phyloP scores from a whole-genome alignment of 108 stramenopile genomes.

The Fragilaria crotonensis region DNA sequence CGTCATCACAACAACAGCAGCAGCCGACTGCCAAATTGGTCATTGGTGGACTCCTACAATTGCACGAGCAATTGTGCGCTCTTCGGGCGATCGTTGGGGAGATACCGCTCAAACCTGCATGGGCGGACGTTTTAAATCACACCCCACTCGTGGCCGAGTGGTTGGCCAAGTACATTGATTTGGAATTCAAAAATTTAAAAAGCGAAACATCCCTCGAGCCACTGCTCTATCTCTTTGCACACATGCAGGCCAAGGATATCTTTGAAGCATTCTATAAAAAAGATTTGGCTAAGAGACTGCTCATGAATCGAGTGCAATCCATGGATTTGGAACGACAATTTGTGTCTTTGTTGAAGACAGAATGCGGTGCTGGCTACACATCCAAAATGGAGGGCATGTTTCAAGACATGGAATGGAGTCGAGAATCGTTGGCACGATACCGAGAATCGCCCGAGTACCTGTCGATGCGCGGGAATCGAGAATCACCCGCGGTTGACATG shows the following conservation, averaged over 20 bases:
- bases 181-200: conserved; percentile 55
- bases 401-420: conserved; percentile 92
- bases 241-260: conserved; percentile 89
- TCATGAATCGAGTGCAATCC: conserved; percentile 77
- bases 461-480: conserved; percentile 7
- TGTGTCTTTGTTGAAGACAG: conserved; percentile 91
- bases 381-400: conserved; percentile 99
- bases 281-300: conserved; percentile 91
- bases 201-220: conserved; percentile 6
- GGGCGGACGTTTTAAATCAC: conserved; percentile 80
- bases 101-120: conserved; percentile 76
- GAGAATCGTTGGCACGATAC: conserved; percentile 88
- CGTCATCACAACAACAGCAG: conserved; percentile 22
- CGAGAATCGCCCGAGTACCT: conserved; percentile 33
- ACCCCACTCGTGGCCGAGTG: conserved; percentile 57
- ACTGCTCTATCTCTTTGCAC: conserved; percentile 62
- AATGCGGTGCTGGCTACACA: conserved; percentile 97
- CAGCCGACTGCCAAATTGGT: no score
- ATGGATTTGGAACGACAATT: conserved; percentile 89
- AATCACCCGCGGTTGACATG: conserved; percentile 62
- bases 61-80: conserved; percentile 52
- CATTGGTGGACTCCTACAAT: conserved; percentile 46
- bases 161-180: conserved; percentile 84
- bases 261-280: conserved; percentile 97
- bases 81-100: conserved; percentile 30